Evolutionary conservation across 1,139 yeast species (phyloP), one percentile per base, ranked within the genome.

Genomic region (Suhomyces bolitotheri): DNA sequence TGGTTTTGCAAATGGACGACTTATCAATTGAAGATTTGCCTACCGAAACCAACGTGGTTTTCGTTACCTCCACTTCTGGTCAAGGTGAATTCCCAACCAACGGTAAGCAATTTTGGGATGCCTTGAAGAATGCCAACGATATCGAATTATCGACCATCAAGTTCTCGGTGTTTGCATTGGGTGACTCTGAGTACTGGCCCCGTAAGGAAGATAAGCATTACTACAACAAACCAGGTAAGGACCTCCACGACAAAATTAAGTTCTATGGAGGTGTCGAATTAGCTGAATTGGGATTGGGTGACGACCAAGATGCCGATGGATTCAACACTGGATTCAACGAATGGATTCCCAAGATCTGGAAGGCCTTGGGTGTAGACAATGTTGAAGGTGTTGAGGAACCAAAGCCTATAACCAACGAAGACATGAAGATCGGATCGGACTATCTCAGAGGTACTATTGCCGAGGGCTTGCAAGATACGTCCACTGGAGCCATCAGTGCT

Each of bases 81-180:
- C 97, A 90, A 71, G 97, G 97, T 72, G 97, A 90, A 63, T 82
- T 90, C 67, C 97, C 97, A 29, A 92, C 88, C 50, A 92, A 89
- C 58, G 97, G 97, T 62, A 87, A 90, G 53, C 76, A 71, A 36
- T 82, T 89, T 56, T 90, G 97, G 97, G 97, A 89, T 50, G 76
- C 76, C 25, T 62, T 90, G 47, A 89, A 87, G 63, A 64, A 67
- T 39, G 62, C 85, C 19, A 76, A 78, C 38, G 94, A 85, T 47
- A 62, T 82, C 43, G 96, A 88, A 54, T 74, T 89, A 44, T 78
- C 88, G 7, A 60, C 76, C 32, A 71, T 86, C 43, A 82, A 77
- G 48, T 79, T 76, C 47, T 75, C 95, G 11, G 89, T 84, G 13
- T 90, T 90, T 53, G 96, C 96, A 53, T 71, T 90, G 51, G 97